phyloP scores from a whole-genome alignment of 768 basidiomycete species.

The Guyanaporus albipodus region DNA sequence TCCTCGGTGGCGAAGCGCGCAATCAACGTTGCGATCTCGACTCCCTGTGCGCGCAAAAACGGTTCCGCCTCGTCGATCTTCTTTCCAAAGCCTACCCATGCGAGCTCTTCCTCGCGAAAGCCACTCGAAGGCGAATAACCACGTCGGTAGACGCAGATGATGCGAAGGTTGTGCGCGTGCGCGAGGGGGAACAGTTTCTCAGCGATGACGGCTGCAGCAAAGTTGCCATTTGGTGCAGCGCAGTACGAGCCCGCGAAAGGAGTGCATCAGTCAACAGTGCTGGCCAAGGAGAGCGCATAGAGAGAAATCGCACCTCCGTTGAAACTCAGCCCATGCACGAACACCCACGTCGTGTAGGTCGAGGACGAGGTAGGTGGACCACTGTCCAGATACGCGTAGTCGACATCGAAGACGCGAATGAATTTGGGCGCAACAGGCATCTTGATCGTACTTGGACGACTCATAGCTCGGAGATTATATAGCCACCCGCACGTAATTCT shows the following conservation, averaged over 20 bases:
- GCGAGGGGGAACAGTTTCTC: slow-evolving; percentile 25
- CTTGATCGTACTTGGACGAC: too few species aligned
- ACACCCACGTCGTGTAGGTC: slow-evolving; percentile 21
- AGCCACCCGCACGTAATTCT: too few species aligned
- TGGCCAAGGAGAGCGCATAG: not conserved
- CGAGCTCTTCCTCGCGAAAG: slow-evolving; percentile 14
- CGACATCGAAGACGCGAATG: slow-evolving; percentile 11
- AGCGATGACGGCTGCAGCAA: not conserved
- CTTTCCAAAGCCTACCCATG: slow-evolving; percentile 11
- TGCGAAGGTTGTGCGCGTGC: slow-evolving; percentile 16
- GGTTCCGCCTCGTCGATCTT: slow-evolving; percentile 13
- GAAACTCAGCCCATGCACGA: slow-evolving; percentile 20
- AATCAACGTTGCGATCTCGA: slow-evolving; percentile 18
- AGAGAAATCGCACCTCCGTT: slow-evolving; percentile 14
- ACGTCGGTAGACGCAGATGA: slow-evolving; percentile 25
- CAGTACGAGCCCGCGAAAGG: too few species aligned
- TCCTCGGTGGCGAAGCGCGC: slow-evolving; percentile 18
- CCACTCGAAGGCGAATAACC: slow-evolving; percentile 26
- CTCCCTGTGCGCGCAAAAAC: slow-evolving; percentile 15
- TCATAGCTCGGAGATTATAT: too few species aligned
- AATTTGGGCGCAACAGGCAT: slow-evolving; percentile 1
- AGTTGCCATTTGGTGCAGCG: too few species aligned
- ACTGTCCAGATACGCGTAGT: slow-evolving; percentile 25
- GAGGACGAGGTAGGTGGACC: slow-evolving; percentile 14
- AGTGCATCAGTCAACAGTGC: not conserved